These are phyloP conservation scores for Mucor indicus DNA, from an alignment of 371 early-diverging fungal species.

Conservation along the genomic window DNA sequence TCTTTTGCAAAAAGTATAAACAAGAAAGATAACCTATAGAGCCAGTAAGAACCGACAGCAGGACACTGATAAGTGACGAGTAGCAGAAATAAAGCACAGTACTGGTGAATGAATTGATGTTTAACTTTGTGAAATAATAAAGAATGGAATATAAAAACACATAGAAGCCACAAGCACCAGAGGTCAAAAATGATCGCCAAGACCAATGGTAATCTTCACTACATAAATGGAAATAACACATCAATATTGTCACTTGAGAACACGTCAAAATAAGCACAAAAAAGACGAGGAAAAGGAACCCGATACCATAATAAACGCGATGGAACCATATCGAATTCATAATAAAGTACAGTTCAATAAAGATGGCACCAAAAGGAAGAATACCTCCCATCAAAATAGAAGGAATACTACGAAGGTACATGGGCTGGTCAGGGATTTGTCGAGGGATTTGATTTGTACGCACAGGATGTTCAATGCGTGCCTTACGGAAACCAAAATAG, in stretches of 20 bases:
- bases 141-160: constrained; percentile 82
- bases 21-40: constrained; percentile 77
- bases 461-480: constrained; percentile 83
- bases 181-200: constrained; percentile 91
- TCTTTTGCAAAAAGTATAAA: constrained; percentile 75
- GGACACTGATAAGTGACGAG: constrained; percentile 70
- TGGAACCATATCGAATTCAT: constrained; percentile 92
- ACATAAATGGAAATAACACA: constrained; percentile 89
- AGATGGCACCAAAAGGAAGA: constrained; percentile 87
- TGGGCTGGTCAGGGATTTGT: constrained; percentile 81
- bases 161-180: constrained; percentile 86
- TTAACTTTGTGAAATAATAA: constrained; percentile 74
- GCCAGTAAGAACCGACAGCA: constrained; percentile 64
- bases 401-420: constrained; percentile 68
- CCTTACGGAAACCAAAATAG: constrained; percentile 89
- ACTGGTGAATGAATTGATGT: constrained; percentile 72
- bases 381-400: constrained; percentile 84
- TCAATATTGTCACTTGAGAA: constrained; percentile 79
- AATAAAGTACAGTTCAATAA: constrained; percentile 87
- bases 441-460: constrained; percentile 92
- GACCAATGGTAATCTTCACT: constrained; percentile 95
- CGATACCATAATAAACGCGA: constrained; percentile 89
- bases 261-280: constrained; percentile 80
- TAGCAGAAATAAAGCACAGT: constrained; percentile 92
- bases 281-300: constrained; percentile 80